A percentile compares a stretch with the other conserved stretches of the same genome.
Conservation (phyloP, 2,329 filamentous ascomycete species). For the Sclerotinia glacialis region DNA sequence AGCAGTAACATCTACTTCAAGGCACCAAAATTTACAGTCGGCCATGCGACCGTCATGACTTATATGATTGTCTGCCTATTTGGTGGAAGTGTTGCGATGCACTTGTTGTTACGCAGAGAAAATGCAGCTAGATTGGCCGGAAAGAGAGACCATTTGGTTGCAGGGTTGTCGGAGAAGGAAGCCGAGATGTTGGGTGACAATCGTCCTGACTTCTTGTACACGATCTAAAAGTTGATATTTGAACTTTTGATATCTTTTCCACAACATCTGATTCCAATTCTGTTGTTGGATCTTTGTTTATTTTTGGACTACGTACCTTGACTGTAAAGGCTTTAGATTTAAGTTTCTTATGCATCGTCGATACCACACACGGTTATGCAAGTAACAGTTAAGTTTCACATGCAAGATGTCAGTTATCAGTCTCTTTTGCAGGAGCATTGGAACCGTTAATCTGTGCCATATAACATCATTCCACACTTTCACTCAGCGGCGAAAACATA, state of each 20-base stretch:
- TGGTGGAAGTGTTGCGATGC: slow-evolving; percentile 66
- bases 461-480: not conserved
- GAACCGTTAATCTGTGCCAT: not conserved
- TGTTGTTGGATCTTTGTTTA: not conserved
- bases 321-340: not conserved
- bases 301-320: not conserved
- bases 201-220: slow-evolving; percentile 69
- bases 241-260: no score
- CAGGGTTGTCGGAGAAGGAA: slow-evolving; percentile 61
- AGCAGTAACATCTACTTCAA: slow-evolving; percentile 66
- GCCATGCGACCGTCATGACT: slow-evolving; percentile 71
- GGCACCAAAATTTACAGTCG: slow-evolving; percentile 55
- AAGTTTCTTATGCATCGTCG: not conserved
- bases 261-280: no score
- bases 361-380: not conserved
- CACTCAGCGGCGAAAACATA: not conserved
- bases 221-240: slow-evolving; percentile 46
- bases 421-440: not conserved
- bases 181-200: slow-evolving; percentile 66
- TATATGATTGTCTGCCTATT: slow-evolving; percentile 69
- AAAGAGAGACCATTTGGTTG: slow-evolving; percentile 58
- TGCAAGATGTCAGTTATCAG: not conserved
- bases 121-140: slow-evolving; percentile 65
- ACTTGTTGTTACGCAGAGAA: slow-evolving; percentile 59
- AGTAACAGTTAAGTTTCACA: not conserved